Conservation (phyloP, 495 filamentous ascomycete genomes). For the Glutinoglossum americanum region DNA sequence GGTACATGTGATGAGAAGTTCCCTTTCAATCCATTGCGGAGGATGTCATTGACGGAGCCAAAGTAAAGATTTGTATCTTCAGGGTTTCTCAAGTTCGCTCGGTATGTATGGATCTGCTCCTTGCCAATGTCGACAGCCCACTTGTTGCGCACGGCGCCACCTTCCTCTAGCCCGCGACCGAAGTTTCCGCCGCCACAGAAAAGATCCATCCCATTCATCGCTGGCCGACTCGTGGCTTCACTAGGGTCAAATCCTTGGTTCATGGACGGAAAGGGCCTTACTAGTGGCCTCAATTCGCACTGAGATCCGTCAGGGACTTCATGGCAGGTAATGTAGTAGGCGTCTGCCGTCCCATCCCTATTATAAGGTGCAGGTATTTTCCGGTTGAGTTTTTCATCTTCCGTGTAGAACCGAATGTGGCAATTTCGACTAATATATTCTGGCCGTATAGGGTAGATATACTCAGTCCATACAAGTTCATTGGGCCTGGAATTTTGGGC, state of each 20-base stretch:
- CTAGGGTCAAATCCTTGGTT: slow-evolving; percentile 34
- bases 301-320: slow-evolving; percentile 8
- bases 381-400: slow-evolving; percentile 13
- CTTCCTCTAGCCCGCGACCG: slow-evolving; percentile 52
- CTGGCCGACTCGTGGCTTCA: slow-evolving; percentile 1
- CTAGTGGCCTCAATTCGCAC: slow-evolving; percentile 2
- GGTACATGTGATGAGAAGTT: slow-evolving; percentile 24
- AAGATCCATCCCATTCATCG: slow-evolving; percentile 37
- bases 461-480: slow-evolving; percentile 39
- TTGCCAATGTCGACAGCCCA: slow-evolving; percentile 43
- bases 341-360: slow-evolving; percentile 36
- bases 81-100: slow-evolving; percentile 29
- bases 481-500: slow-evolving; percentile 27
- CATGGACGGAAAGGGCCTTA: slow-evolving; percentile 16
- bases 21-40: slow-evolving; percentile 30
- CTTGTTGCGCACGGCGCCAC: slow-evolving; percentile 35
- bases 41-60: slow-evolving; percentile 50
- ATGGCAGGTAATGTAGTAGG: slow-evolving; percentile 33
- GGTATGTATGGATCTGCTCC: slow-evolving; percentile 44
- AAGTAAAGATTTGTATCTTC: slow-evolving; percentile 24
- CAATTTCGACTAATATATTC: slow-evolving; percentile 30
- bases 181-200: slow-evolving; percentile 59
- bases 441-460: slow-evolving; percentile 18
- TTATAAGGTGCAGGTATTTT: slow-evolving; percentile 40
- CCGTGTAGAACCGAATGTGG: slow-evolving; percentile 31